These are phyloP conservation scores for Gleditsia sinensis DNA, from an alignment of 306 rosid genomes.

Conservation along the genomic window DNA sequence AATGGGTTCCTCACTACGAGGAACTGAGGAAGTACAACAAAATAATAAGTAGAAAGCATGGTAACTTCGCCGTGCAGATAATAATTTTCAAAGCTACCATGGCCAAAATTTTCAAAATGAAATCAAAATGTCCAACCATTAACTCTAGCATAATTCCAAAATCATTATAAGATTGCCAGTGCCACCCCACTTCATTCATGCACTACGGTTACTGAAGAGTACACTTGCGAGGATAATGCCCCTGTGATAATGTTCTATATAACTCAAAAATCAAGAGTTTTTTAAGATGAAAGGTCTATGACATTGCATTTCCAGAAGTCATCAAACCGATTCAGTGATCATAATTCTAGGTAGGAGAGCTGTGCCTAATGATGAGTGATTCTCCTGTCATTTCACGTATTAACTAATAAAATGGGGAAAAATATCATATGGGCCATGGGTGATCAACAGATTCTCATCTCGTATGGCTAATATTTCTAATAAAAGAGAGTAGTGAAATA, in stretches of 20 bases:
- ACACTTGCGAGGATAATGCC: conserved; percentile 26
- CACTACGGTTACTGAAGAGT: not conserved
- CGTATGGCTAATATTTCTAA: conserved; percentile 33
- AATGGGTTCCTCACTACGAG: not conserved
- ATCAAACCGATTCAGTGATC: conserved; percentile 39
- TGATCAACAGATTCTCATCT: conserved; percentile 40
- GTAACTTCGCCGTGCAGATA: not conserved
- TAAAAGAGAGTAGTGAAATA: not conserved
- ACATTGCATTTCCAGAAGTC: conserved; percentile 24
- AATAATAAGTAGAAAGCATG: not conserved
- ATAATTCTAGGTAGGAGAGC: conserved; percentile 37
- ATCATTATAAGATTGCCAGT: conserved; percentile 12
- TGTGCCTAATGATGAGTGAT: conserved; percentile 42
- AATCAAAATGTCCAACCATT: conserved; percentile 10
- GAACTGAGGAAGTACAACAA: not conserved
- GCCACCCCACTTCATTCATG: conserved; percentile 19
- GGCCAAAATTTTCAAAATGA: not conserved
- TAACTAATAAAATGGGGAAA: conserved; percentile 38
- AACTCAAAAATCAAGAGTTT: conserved; percentile 38
- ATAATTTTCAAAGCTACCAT: not conserved
- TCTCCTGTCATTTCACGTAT: conserved; percentile 39
- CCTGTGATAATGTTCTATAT: conserved; percentile 54
- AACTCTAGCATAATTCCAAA: conserved; percentile 2
- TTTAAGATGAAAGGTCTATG: conserved; percentile 26
- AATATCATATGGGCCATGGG: conserved; percentile 56